Evolutionary conservation across 2,329 filamentous ascomycete species (phyloP).

Genomic region (Exophiala sp.): DNA sequence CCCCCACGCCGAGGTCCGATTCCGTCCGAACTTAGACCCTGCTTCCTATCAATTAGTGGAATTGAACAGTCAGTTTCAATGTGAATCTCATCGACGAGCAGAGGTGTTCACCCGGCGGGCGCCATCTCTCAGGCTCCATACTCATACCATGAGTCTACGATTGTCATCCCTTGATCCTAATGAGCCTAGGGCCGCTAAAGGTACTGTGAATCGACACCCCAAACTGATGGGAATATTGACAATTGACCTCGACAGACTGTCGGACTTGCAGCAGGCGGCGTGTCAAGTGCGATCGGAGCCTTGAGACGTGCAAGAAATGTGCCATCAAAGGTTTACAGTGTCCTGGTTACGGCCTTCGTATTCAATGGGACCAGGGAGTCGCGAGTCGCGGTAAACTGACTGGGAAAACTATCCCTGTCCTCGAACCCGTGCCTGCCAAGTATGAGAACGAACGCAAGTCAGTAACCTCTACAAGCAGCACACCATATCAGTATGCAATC

Average conservation of each 20-base stretch:
- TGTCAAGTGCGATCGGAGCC: constrained; percentile 36
- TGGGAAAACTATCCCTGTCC: constrained; percentile 22
- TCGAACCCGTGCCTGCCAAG: constrained; percentile 5
- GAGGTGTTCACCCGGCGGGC: background rate
- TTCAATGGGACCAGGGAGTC: constrained; percentile 37
- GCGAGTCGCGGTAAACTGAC: constrained; percentile 21
- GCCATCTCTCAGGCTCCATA: background rate
- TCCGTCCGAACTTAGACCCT: background rate
- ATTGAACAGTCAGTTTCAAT: background rate
- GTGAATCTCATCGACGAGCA: background rate
- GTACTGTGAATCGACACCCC: background rate
- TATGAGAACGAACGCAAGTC: background rate
- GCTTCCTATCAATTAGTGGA: background rate
- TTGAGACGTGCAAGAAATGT: constrained; percentile 38
- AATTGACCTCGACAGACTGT: constrained; percentile 28
- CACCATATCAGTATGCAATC: background rate
- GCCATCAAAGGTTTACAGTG: constrained; percentile 34
- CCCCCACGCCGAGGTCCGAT: background rate
- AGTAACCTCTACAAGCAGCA: background rate
- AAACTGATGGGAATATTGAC: background rate
- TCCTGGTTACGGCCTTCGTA: constrained; percentile 34
- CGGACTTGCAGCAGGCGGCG: constrained; percentile 36
- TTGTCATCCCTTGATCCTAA: background rate
- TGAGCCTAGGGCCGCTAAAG: background rate
- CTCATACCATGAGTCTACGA: background rate